These are phyloP conservation scores for Penicillium polonicum DNA, from an alignment of 2,329 filamentous ascomycete species.

Conservation along the genomic window DNA sequence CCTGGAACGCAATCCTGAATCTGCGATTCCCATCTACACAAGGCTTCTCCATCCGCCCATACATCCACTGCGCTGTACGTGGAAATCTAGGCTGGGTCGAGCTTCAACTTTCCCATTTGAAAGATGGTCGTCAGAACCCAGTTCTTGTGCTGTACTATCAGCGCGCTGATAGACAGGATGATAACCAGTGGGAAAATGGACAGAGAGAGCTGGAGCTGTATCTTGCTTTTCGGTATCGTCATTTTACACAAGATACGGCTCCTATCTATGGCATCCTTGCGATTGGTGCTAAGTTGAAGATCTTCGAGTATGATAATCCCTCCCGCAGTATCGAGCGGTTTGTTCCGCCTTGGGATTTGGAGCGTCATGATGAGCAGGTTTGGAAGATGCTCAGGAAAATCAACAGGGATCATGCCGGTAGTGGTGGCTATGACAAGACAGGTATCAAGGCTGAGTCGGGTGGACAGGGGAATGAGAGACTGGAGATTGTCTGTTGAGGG, in stretches of 20 bases:
- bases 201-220: background rate
- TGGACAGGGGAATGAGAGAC: background rate
- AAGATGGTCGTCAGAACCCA: background rate
- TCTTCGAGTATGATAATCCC: background rate
- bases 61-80: background rate
- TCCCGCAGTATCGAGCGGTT: background rate
- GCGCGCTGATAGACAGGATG: background rate
- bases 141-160: background rate
- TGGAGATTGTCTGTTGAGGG: background rate
- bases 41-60: background rate
- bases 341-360: slow-evolving; percentile 4
- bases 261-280: background rate
- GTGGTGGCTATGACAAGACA: background rate
- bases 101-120: background rate
- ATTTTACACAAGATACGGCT: background rate
- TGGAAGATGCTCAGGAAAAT: background rate
- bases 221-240: background rate
- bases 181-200: background rate
- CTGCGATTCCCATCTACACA: background rate
- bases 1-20: background rate
- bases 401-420: background rate
- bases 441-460: background rate
- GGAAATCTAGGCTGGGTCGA: background rate
- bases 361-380: background rate
- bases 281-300: background rate